These are phyloP conservation scores for Neurospora sp. DNA, from an alignment of 495 filamentous ascomycete species.

Conservation along the genomic window DNA sequence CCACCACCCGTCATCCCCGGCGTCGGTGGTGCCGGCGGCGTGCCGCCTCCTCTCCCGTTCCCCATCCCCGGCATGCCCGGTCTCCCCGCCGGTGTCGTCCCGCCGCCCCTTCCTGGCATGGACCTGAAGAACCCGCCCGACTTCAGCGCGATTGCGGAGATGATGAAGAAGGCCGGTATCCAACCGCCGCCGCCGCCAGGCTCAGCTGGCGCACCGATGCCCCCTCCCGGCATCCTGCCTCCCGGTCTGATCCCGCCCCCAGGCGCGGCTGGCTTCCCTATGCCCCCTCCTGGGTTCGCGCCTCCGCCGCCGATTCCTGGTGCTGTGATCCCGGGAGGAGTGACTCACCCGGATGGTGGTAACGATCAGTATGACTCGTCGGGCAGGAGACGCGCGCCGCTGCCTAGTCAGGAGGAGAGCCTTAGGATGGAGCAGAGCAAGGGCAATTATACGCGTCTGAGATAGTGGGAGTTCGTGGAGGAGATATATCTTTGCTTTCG, in stretches of 20 bases:
- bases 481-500: neutral
- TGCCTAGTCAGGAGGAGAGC: slow-evolving; percentile 78
- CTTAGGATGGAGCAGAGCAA: slow-evolving; percentile 61
- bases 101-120: slow-evolving; percentile 36
- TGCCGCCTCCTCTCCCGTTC: slow-evolving; percentile 22
- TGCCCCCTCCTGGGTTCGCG: slow-evolving; percentile 35
- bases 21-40: slow-evolving; percentile 4
- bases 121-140: slow-evolving; percentile 54
- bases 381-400: slow-evolving; percentile 46
- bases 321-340: slow-evolving; percentile 14
- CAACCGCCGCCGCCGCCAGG: slow-evolving; percentile 35
- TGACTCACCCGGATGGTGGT: neutral
- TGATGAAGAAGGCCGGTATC: slow-evolving; percentile 47
- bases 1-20: slow-evolving; percentile 17
- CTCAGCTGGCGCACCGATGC: slow-evolving; percentile 5
- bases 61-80: slow-evolving; percentile 32
- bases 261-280: slow-evolving; percentile 25
- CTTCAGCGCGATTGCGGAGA: slow-evolving; percentile 54
- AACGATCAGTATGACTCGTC: slow-evolving; percentile 6
- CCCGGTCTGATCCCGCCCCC: slow-evolving; percentile 43
- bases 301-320: slow-evolving; percentile 19
- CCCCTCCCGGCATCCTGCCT: slow-evolving; percentile 38
- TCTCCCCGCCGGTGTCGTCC: slow-evolving; percentile 37
- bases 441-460: slow-evolving; percentile 48
- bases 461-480: slow-evolving; percentile 19